These are phyloP conservation scores for Neopestalotiopsis sp. DNA, from an alignment of 2,329 filamentous ascomycete species.

Conservation along the genomic window DNA sequence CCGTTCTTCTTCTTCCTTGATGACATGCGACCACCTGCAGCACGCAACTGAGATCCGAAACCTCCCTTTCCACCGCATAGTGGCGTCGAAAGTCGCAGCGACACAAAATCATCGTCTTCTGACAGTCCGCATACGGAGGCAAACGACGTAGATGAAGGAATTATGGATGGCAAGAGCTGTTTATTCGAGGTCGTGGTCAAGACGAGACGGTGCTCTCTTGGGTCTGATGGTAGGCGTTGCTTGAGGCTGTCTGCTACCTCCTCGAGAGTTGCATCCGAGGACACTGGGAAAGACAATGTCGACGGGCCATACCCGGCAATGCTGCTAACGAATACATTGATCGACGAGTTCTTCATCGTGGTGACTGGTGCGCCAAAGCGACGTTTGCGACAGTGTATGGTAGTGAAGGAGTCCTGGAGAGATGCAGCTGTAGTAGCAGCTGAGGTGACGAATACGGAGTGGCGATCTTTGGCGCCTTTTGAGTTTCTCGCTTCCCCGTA, in stretches of 20 bases:
- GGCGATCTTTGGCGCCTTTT: neutral
- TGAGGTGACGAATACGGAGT: neutral
- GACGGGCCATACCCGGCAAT: conserved; percentile 83
- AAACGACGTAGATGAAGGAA: conserved; percentile 62
- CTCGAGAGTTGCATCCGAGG: conserved; percentile 66
- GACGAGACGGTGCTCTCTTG: conserved; percentile 66
- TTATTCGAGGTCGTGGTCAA: conserved; percentile 84
- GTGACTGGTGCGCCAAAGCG: neutral
- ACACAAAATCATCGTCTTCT: conserved; percentile 71
- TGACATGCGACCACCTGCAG: conserved; percentile 97
- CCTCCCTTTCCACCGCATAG: conserved; percentile 95
- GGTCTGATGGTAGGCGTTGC: conserved; percentile 59
- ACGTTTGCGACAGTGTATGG: neutral
- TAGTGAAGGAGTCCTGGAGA: neutral
- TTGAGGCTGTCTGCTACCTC: conserved; percentile 70
- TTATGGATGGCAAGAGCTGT: conserved; percentile 60
- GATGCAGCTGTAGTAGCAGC: neutral
- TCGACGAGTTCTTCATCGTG: conserved; percentile 36
- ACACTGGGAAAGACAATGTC: conserved; percentile 80
- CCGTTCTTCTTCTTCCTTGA: conserved; percentile 86
- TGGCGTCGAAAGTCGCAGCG: conserved; percentile 79
- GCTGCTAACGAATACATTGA: conserved; percentile 86
- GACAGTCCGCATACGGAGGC: conserved; percentile 48
- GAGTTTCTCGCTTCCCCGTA: neutral
- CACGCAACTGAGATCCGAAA: conserved; percentile 95